These are phyloP conservation scores for Nitzschia sp. DNA, from an alignment of 108 stramenopile species.

Conservation along the genomic window DNA sequence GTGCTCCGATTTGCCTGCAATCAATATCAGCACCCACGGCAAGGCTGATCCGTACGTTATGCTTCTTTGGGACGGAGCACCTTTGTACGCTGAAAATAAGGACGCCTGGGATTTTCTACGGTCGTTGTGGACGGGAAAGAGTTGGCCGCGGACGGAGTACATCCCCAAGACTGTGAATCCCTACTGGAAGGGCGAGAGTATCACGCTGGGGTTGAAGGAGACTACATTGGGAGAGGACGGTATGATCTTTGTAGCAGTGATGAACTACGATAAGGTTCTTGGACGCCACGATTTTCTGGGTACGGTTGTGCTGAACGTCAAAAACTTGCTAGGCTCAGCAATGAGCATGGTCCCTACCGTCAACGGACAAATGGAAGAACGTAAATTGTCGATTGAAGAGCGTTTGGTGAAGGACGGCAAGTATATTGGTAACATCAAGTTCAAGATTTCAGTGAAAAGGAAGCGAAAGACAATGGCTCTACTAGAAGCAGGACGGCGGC, in stretches of 20 bases:
- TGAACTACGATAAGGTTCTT: slow-evolving; percentile 47
- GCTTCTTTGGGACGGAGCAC: slow-evolving; percentile 51
- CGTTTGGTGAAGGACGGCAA: slow-evolving; percentile 8
- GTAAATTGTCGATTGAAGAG: slow-evolving; percentile 3
- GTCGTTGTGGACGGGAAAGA: slow-evolving; percentile 17
- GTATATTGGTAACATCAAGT: slow-evolving; percentile 13
- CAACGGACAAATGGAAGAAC: background rate
- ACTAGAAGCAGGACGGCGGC: no score
- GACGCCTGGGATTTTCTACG: slow-evolving; percentile 32
- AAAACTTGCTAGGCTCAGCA: slow-evolving; percentile 15
- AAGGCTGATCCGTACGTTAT: slow-evolving; percentile 63
- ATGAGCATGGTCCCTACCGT: background rate
- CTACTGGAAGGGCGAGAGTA: slow-evolving; percentile 26
- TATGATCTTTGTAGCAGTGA: slow-evolving; percentile 52
- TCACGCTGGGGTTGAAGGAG: slow-evolving; percentile 8
- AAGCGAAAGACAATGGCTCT: no score
- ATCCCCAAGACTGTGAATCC: slow-evolving; percentile 45
- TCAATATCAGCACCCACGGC: slow-evolving; percentile 60
- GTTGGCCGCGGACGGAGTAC: slow-evolving; percentile 33
- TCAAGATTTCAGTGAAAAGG: slow-evolving; percentile 2
- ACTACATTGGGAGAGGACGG: slow-evolving; percentile 28
- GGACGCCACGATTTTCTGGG: slow-evolving; percentile 56
- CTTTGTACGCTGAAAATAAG: slow-evolving; percentile 12
- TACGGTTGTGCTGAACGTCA: slow-evolving; percentile 52
- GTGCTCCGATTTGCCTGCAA: slow-evolving; percentile 55